A percentile compares a stretch with the other conserved stretches of the same genome.
These are phyloP conservation scores for Cystofilobasidium bisporidii DNA, from an alignment of 768 basidiomycete genomes.

Conservation along the genomic window DNA sequence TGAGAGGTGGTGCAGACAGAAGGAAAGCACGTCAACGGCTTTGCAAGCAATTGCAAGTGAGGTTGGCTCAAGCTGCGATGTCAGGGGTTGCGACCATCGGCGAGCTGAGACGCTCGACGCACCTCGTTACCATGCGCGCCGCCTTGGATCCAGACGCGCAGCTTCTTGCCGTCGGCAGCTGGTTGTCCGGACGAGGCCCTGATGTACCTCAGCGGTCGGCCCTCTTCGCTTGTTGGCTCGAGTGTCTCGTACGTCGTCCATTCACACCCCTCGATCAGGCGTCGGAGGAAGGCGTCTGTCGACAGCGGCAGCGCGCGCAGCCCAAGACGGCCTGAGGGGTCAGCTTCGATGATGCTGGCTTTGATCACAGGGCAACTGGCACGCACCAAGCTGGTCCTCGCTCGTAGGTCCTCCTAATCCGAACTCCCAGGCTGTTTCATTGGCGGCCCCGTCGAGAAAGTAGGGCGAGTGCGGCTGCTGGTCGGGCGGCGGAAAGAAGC, in stretches of 20 bases:
- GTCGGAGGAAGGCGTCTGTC: neutral
- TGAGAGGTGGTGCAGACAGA: neutral
- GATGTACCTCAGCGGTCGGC: neutral
- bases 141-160: neutral
- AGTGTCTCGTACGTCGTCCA: neutral
- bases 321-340: too few relatives aligned
- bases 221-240: neutral
- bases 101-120: too few relatives aligned
- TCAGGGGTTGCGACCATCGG: too few relatives aligned
- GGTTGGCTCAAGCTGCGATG: too few relatives aligned
- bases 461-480: neutral
- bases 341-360: too few relatives aligned
- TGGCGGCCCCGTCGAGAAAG: neutral
- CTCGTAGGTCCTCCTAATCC: neutral
- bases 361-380: too few relatives aligned
- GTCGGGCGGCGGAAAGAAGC: neutral
- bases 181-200: neutral
- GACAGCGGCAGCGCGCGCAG: neutral
- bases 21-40: too few relatives aligned
- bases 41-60: too few relatives aligned
- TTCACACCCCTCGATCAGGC: neutral
- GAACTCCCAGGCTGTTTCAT: neutral
- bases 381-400: neutral
- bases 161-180: neutral
- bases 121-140: constrained; percentile 1